Percentiles rank a stretch among this genome's conserved stretches.
Evolutionary conservation across 177 flowering plant genomes (phyloP).

Genomic region (Tripterygium wilfordii): DNA sequence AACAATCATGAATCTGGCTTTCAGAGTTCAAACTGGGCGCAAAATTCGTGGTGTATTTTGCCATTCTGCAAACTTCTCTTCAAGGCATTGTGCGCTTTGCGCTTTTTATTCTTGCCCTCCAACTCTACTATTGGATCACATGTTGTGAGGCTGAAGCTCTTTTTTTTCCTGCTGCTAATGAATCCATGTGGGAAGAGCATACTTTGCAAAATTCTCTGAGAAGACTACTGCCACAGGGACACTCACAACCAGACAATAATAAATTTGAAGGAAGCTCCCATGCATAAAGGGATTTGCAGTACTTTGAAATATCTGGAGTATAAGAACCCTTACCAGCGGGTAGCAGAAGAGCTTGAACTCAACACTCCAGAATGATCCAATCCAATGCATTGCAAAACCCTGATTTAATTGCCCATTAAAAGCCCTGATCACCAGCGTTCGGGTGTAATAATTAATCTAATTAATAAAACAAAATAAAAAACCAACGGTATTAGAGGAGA

Average conservation of each 20-base stretch:
- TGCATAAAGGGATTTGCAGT: conserved; percentile 37
- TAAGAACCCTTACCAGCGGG: conserved; percentile 18
- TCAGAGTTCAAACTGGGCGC: too few species aligned
- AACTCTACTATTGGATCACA: too few species aligned
- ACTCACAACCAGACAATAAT: conserved; percentile 33
- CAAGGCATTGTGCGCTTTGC: too few species aligned
- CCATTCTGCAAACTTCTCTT: too few species aligned
- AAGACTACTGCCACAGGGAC: conserved; percentile 59
- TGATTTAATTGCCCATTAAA: conserved; percentile 40
- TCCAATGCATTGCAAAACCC: conserved; percentile 56
- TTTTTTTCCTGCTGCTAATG: conserved; percentile 63
- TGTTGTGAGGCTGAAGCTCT: conserved; percentile 57
- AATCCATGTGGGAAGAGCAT: conserved; percentile 49
- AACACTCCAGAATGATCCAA: conserved; percentile 76
- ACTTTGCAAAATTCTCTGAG: conserved; percentile 38
- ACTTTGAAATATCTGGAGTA: conserved; percentile 23
- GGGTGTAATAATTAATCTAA: too few species aligned
- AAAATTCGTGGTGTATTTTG: too few species aligned
- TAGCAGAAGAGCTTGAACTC: conserved; percentile 68
- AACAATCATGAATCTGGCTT: too few species aligned
- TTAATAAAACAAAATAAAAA: too few species aligned
- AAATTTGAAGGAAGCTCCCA: conserved; percentile 75
- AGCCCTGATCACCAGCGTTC: conserved; percentile 17
- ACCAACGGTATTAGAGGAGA: too few species aligned
- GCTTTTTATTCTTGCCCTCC: too few species aligned